phyloP scores from a whole-genome alignment of 768 basidiomycete species.

The Stropharia rugosoannulata region DNA sequence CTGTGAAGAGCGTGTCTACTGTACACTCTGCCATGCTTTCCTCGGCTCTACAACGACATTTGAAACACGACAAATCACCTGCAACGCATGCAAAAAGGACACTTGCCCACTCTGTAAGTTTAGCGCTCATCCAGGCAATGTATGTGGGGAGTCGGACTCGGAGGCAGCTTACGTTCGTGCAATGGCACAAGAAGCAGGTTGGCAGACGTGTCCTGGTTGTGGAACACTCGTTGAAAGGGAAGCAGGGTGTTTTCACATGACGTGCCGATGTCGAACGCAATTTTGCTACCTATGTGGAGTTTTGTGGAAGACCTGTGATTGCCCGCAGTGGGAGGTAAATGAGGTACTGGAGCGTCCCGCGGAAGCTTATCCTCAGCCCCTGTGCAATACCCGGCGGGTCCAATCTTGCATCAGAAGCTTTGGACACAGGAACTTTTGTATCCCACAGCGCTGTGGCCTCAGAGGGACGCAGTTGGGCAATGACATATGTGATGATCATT shows the following conservation, averaged over 20 bases:
- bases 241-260: constrained; percentile 68
- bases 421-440: too few species aligned
- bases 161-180: constrained; percentile 40
- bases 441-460: too few species aligned
- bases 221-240: constrained; percentile 49
- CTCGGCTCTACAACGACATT: constrained; percentile 37
- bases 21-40: constrained; percentile 52
- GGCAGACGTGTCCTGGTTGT: constrained; percentile 69
- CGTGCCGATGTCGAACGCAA: constrained; percentile 53
- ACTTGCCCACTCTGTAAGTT: constrained; percentile 54
- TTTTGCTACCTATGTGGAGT: constrained; percentile 69
- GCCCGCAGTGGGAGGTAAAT: constrained; percentile 64
- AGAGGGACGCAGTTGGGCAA: too few species aligned
- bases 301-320: constrained; percentile 61
- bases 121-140: constrained; percentile 34
- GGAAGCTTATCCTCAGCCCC: constrained; percentile 34
- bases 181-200: constrained; percentile 43
- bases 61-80: constrained; percentile 24
- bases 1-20: constrained; percentile 46
- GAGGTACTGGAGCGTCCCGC: constrained; percentile 29
- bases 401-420: too few species aligned
- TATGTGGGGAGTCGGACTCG: constrained; percentile 43
- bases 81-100: constrained; percentile 35
- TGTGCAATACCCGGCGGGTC: too few species aligned
- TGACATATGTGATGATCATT: too few species aligned